Conservation (phyloP, 2,329 filamentous ascomycete genomes). For the Didymella pinodella region DNA sequence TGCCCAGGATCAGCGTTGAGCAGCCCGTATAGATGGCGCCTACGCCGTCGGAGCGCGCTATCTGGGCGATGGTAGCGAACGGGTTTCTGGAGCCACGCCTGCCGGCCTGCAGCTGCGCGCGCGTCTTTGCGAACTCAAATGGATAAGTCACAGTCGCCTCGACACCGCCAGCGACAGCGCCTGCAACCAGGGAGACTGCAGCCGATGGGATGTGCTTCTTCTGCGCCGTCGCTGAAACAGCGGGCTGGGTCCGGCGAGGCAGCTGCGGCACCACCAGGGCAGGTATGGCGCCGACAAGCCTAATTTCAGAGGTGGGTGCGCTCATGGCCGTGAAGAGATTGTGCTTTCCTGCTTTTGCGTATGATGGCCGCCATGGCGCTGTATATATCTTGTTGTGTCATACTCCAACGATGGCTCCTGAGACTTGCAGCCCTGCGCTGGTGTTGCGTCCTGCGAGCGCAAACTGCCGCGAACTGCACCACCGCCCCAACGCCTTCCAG, state of each 20-base stretch:
- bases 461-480: not conserved
- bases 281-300: not conserved
- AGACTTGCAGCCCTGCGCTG: constrained; percentile 1
- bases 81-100: constrained; percentile 23
- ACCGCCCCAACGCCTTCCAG: not conserved
- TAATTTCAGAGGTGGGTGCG: not conserved
- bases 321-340: constrained; percentile 3
- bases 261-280: constrained; percentile 3
- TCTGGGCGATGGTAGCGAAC: constrained; percentile 32
- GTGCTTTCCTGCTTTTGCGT: not conserved
- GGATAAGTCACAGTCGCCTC: constrained; percentile 60
- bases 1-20: constrained; percentile 40
- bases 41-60: constrained; percentile 37
- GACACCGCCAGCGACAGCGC: constrained; percentile 61
- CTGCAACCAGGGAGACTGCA: constrained; percentile 56
- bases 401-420: not conserved
- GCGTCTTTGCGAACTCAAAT: constrained; percentile 47
- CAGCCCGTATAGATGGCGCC: constrained; percentile 45
- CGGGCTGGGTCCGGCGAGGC: not conserved
- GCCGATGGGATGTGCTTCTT: constrained; percentile 17
- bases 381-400: not conserved
- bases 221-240: not conserved
- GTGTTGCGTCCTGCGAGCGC: not conserved
- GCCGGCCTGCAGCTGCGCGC: constrained; percentile 36
- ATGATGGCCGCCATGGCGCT: not conserved